phyloP scores from a whole-genome alignment of 2,329 filamentous ascomycete species.

The Seiridium cupressi region DNA sequence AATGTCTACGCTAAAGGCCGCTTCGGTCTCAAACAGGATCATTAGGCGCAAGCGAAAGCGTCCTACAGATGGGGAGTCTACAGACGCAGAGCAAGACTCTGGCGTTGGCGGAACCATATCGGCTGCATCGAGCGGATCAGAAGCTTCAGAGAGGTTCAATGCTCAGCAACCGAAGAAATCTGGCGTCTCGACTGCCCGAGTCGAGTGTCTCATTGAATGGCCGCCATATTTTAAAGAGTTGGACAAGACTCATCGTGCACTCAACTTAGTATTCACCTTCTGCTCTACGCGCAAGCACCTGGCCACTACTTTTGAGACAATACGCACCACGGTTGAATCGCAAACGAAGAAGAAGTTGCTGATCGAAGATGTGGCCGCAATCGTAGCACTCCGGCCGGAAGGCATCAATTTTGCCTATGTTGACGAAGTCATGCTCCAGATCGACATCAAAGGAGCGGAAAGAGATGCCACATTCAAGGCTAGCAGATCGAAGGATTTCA shows the following conservation, averaged over 20 bases:
- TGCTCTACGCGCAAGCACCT: constrained; percentile 91
- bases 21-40: constrained; percentile 41
- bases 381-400: constrained; percentile 74
- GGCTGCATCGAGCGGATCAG: background rate
- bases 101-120: constrained; percentile 2
- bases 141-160: background rate
- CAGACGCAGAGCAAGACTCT: constrained; percentile 7
- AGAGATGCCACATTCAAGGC: constrained; percentile 64
- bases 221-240: constrained; percentile 71
- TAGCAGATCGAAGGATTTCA: constrained; percentile 48
- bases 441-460: constrained; percentile 70
- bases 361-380: constrained; percentile 77
- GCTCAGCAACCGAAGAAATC: constrained; percentile 16
- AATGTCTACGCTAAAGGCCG: constrained; percentile 46
- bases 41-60: constrained; percentile 37
- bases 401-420: constrained; percentile 84
- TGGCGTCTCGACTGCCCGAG: constrained; percentile 10
- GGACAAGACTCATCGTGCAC: constrained; percentile 73
- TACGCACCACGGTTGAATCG: constrained; percentile 79
- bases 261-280: constrained; percentile 94
- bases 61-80: constrained; percentile 18
- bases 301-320: constrained; percentile 86
- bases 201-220: constrained; percentile 56
- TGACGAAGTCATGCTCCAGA: constrained; percentile 77
- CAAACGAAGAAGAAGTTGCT: constrained; percentile 71